Evolutionary conservation across 2,329 filamentous ascomycete species (phyloP), one percentile per base, ranked within the genome.

Genomic region (Claviceps africana): DNA sequence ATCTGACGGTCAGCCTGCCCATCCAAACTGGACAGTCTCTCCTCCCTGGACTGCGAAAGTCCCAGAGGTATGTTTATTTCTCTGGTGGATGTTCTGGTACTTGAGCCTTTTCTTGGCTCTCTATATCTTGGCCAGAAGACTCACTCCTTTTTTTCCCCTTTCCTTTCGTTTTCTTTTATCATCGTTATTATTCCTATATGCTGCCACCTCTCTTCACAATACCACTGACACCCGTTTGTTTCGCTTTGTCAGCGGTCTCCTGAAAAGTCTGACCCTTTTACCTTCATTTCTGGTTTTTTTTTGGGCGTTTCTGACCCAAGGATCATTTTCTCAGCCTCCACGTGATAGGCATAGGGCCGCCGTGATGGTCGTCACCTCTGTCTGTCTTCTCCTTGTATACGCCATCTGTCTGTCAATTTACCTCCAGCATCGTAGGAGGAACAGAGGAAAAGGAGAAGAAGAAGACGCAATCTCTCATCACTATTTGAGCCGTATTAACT

Each of bases 41-140:
- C 64, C 63, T 9, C 61, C 62, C 1, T 67, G 64, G 64, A 62
- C 52, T n/a, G 54, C 60, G 15, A 61, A 58, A 47, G 56, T 59
- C 48, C 56, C 60, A 48, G 50, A 54, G 39, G 60, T 62, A 50
- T 56, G 57, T 54, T 37, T 37, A 5, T 37, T 37, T 37, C 15
- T 17, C 15, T n/a, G 35, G 15, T 37, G 1, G n/a, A n/a, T n/a
- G 1, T 37, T 37, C 17, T n/a, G 35, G 15, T 5, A 6, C 6
- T n/a, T 37, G 15, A n/a, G 35, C 13, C 25, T 13, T 1, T 25
- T 42, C 1, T 11, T 39, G n/a, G n/a, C n/a, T n/a, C n/a, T n/a
- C n/a, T n/a, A n/a, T n/a, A n/a, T 2, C 4, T 30, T 25, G 11
- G 8, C 50, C 9, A 25, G 25, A 25, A 25, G 25, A 5, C 25